These are phyloP conservation scores for Rhodotorula sp. DNA, from an alignment of 1,284 basidiomycete genomes.

Conservation along the genomic window DNA sequence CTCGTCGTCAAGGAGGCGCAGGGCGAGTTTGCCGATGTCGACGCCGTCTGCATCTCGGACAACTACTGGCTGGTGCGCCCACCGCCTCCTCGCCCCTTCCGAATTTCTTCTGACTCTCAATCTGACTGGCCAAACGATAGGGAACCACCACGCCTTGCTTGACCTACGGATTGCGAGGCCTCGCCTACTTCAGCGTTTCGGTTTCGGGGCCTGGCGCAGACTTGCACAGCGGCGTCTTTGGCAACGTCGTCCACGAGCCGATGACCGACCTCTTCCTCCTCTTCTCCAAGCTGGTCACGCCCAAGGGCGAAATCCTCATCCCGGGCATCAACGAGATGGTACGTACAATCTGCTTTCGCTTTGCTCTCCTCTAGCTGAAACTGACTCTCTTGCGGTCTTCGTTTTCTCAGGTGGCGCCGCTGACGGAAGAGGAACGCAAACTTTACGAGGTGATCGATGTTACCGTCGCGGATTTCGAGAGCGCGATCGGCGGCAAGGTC, in stretches of 20 bases:
- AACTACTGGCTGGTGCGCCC: conserved; percentile 38
- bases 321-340: conserved; percentile 83
- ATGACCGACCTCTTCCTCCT: conserved; percentile 63
- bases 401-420: conserved; percentile 57
- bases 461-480: conserved; percentile 62
- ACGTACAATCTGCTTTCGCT: no score
- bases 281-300: conserved; percentile 74
- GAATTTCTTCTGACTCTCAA: neutral
- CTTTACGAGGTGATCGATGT: conserved; percentile 52
- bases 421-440: conserved; percentile 72
- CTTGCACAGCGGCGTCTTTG: conserved; percentile 72
- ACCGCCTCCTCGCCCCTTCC: no score
- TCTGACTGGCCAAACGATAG: conserved; percentile 18
- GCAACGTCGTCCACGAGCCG: conserved; percentile 55
- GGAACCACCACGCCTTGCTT: conserved; percentile 50
- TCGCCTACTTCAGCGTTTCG: conserved; percentile 83
- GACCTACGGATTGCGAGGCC: conserved; percentile 61
- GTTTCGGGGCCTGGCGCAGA: conserved; percentile 83
- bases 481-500: conserved; percentile 71
- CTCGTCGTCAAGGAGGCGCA: conserved; percentile 78
- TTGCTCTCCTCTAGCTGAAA: neutral
- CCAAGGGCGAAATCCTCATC: conserved; percentile 78
- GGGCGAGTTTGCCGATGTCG: conserved; percentile 84
- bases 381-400: neutral
- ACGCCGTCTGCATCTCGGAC: conserved; percentile 82